These are phyloP conservation scores for Arthroderma sp. DNA, from an alignment of 2,329 filamentous ascomycete species.

Conservation along the genomic window DNA sequence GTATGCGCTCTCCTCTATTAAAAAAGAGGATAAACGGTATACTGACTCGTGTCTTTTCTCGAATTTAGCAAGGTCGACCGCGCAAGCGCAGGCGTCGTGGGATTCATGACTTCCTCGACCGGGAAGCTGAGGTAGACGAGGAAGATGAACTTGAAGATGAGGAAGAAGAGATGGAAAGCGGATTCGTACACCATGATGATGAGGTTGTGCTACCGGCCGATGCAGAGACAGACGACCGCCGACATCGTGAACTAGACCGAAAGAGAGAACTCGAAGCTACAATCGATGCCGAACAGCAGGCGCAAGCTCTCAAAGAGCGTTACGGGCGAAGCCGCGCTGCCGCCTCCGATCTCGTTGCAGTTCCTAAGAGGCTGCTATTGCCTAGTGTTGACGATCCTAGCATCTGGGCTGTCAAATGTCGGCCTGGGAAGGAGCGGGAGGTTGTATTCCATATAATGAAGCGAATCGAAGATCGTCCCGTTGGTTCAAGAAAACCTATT, in stretches of 20 bases:
- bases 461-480: slow-evolving; percentile 62
- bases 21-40: slow-evolving; percentile 7
- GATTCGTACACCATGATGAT: slow-evolving; percentile 85
- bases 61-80: slow-evolving; percentile 45
- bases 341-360: slow-evolving; percentile 57
- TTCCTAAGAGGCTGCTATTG: slow-evolving; percentile 74
- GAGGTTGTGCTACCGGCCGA: slow-evolving; percentile 60
- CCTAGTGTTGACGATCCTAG: slow-evolving; percentile 90
- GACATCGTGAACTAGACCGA: slow-evolving; percentile 87
- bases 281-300: slow-evolving; percentile 87
- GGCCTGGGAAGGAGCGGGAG: slow-evolving; percentile 89
- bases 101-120: slow-evolving; percentile 84
- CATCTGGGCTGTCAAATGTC: slow-evolving; percentile 88
- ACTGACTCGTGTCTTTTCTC: slow-evolving; percentile 12
- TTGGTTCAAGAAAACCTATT: slow-evolving; percentile 64
- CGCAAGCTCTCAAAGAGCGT: slow-evolving; percentile 70
- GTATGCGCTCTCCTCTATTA: slow-evolving; percentile 19
- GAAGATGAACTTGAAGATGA: slow-evolving; percentile 79
- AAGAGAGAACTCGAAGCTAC: slow-evolving; percentile 76
- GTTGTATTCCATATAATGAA: slow-evolving; percentile 80
- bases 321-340: slow-evolving; percentile 67
- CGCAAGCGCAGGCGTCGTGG: slow-evolving; percentile 65
- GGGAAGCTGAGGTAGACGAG: slow-evolving; percentile 93
- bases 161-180: slow-evolving; percentile 74
- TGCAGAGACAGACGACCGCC: slow-evolving; percentile 73